phyloP scores from a whole-genome alignment of 441 rosid genomes.

The Populus trichocarpa region DNA sequence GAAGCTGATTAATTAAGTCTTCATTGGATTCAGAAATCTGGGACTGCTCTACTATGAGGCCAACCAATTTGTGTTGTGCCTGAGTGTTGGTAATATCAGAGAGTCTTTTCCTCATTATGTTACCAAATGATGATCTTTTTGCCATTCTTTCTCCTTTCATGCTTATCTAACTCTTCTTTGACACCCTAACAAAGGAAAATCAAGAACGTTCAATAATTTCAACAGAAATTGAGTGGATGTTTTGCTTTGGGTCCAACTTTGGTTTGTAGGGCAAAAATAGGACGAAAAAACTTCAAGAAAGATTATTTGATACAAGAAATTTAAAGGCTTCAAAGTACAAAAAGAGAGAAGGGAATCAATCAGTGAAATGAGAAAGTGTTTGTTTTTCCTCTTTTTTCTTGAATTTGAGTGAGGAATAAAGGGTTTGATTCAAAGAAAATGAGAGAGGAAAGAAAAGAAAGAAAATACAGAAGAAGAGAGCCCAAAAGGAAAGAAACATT shows the following conservation, averaged over 20 bases:
- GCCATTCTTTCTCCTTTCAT: conserved; percentile 54
- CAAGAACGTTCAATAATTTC: background rate
- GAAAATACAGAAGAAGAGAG: conserved; percentile 1
- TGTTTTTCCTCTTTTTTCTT: background rate
- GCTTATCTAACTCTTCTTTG: background rate
- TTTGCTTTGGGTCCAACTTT: too few relatives aligned
- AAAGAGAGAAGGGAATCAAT: background rate
- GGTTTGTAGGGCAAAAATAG: background rate
- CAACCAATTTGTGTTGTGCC: conserved; percentile 26
- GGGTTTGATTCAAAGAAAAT: background rate
- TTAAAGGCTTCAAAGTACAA: too few relatives aligned
- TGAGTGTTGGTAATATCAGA: conserved; percentile 75
- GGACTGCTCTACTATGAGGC: conserved; percentile 17
- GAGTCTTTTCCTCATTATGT: conserved; percentile 45
- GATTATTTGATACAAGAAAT: background rate
- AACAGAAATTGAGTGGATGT: too few relatives aligned
- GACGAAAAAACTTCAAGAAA: background rate
- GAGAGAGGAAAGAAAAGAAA: conserved; percentile 6
- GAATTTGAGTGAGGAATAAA: background rate
- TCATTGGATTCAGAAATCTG: conserved; percentile 20
- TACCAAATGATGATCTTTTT: conserved; percentile 58
- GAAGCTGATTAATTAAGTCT: conserved; percentile 45
- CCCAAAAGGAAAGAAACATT: background rate
- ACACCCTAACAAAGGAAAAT: background rate
- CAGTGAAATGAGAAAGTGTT: background rate